Conservation (phyloP, 2,329 filamentous ascomycete species). For the Paecilomyces variotii region DNA sequence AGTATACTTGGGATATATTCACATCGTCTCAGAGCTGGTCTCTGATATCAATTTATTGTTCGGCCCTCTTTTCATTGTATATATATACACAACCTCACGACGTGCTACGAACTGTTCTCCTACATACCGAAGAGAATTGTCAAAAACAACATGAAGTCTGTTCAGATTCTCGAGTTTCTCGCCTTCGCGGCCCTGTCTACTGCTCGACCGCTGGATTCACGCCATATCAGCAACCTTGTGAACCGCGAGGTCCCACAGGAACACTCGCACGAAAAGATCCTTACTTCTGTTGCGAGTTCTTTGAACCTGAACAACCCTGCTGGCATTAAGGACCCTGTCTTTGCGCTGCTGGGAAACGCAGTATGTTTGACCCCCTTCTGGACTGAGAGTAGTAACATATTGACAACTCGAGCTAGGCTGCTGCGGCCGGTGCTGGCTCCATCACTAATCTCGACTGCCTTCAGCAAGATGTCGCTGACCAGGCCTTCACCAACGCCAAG, state of each 20-base stretch:
- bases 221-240: background rate
- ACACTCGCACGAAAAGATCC: conserved; percentile 46
- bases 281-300: conserved; percentile 38
- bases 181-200: conserved; percentile 1
- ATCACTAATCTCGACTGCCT: conserved; percentile 51
- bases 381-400: background rate
- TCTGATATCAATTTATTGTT: background rate
- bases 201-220: background rate
- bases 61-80: background rate
- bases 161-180: conserved; percentile 1
- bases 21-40: background rate
- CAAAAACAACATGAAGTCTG: background rate
- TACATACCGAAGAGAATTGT: background rate
- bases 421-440: conserved; percentile 39
- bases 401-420: conserved; percentile 24
- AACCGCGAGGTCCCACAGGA: conserved; percentile 50
- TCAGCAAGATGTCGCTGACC: conserved; percentile 50
- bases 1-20: background rate
- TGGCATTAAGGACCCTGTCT: conserved; percentile 42
- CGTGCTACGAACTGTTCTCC: background rate
- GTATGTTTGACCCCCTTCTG: conserved; percentile 5
- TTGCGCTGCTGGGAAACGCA: conserved; percentile 46
- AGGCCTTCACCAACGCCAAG: conserved; percentile 55
- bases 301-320: conserved; percentile 43
- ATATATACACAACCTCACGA: background rate